These are phyloP conservation scores for Penicillium subrubescens DNA, from an alignment of 495 filamentous ascomycete species.

Conservation along the genomic window DNA sequence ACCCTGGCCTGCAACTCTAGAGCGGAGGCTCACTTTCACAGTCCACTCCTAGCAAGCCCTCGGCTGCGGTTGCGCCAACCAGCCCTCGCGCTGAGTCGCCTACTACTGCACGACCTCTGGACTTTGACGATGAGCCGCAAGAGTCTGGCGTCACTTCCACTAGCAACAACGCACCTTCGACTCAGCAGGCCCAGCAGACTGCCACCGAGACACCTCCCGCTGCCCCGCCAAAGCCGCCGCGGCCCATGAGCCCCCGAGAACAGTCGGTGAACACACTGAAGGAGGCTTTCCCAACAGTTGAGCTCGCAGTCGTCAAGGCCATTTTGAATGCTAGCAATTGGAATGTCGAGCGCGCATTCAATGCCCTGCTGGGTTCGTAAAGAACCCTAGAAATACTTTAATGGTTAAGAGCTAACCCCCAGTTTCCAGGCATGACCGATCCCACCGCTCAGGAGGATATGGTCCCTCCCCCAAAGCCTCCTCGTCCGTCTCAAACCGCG, in stretches of 20 bases:
- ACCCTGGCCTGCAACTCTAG: conserved; percentile 7
- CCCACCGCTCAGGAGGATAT: conserved; percentile 76
- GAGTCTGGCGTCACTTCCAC: conserved; percentile 55
- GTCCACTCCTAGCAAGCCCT: conserved; percentile 38
- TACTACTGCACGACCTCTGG: conserved; percentile 77
- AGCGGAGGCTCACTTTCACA: conserved; percentile 31
- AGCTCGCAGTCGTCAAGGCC: conserved; percentile 80
- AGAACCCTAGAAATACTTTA: background rate
- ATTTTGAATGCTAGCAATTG: conserved; percentile 85
- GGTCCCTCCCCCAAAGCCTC: conserved; percentile 68
- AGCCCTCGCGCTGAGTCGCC: conserved; percentile 71
- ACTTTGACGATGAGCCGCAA: conserved; percentile 85
- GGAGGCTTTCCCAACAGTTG: conserved; percentile 90
- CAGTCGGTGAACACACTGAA: conserved; percentile 86
- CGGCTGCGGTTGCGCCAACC: conserved; percentile 27
- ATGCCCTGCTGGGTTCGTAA: conserved; percentile 79
- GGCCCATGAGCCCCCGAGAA: conserved; percentile 77
- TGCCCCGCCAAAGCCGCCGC: conserved; percentile 83
- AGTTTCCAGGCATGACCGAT: conserved; percentile 80
- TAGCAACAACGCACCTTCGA: conserved; percentile 3
- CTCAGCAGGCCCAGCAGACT: conserved; percentile 16
- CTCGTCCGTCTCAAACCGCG: conserved; percentile 56
- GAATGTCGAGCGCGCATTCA: conserved; percentile 91
- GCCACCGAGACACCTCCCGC: conserved; percentile 57
- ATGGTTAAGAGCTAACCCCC: conserved; percentile 6